Evolutionary conservation across 1,139 yeast species (phyloP), one percentile per base, ranked within the genome.

Genomic region (Scheffersomyces illinoinensis): DNA sequence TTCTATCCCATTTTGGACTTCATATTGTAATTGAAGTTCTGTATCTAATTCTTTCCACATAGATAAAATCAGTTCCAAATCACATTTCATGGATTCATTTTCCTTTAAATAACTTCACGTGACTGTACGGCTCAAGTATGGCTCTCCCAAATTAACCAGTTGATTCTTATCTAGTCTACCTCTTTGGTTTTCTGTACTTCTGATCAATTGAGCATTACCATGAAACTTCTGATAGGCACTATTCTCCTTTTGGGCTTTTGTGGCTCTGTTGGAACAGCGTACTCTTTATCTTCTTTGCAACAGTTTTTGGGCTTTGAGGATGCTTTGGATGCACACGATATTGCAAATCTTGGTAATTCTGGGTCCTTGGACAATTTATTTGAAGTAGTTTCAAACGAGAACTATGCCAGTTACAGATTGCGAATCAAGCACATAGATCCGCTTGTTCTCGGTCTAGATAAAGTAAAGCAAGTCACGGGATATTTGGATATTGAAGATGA

Each of bases 351-450:
- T 33, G 43, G 43, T 24, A 24, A 24, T 24, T 24, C 33, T 4
- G 14, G 14, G 14, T 4, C 43, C 12, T 10, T 33, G 43, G 43
- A 33, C 14, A 33, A 33, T 33, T 8, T 14, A 33, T 33, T 33
- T 14, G 43, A 33, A 5, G 26, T 59, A 12, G 88, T 86, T 39
- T 55, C 70, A 54, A 78, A 76, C 65, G 72, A 70, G 20, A 79
- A 79, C 61, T 74, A 79, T 59, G 85, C 88, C 55, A 76, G 81
- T 71, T 87, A 87, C 71, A 75, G 81, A 62, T 81, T 89, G 76
- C 83, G 93, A 73, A 85, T 86, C 65, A 87, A 88, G 71, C 51
- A 48, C 26, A 20, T 20, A 14, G 26, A 48, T 48, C 51, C 51
- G 8, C 17, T 24, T 48, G 26, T 43, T 1, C 50, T 53, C 21